Evolutionary conservation across 1,284 basidiomycete species (phyloP).

Genomic region (Cryptococcus sp.): DNA sequence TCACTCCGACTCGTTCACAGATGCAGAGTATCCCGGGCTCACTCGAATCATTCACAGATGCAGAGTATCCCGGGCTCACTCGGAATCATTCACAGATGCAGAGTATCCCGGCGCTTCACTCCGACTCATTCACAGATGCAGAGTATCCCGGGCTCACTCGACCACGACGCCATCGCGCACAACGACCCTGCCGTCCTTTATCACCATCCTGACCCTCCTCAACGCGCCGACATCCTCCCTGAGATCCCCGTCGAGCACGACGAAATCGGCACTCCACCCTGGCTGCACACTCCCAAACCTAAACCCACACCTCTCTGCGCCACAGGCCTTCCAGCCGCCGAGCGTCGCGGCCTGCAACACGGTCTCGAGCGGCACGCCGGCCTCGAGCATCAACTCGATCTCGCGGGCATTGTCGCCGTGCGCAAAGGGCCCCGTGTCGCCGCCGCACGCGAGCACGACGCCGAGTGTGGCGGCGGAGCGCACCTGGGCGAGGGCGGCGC

Average conservation of each 20-base stretch:
- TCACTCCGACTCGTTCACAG: too few species aligned
- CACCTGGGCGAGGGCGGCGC: not conserved
- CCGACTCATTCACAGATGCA: too few species aligned
- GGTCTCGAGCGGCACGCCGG: conserved; percentile 15
- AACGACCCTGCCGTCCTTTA: conserved; percentile 17
- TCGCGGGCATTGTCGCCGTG: conserved; percentile 18
- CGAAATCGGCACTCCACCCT: conserved; percentile 20
- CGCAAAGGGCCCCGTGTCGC: conserved; percentile 15
- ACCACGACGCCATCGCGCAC: conserved; percentile 3
- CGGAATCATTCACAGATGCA: not conserved
- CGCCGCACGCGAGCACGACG: conserved; percentile 14
- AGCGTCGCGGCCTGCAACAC: conserved; percentile 13
- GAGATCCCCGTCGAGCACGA: conserved; percentile 14
- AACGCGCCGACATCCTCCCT: conserved; percentile 10
- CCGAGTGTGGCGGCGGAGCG: conserved; percentile 9
- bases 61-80: too few species aligned
- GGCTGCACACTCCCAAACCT: conserved; percentile 14
- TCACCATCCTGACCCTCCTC: conserved; percentile 11
- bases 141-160: not conserved
- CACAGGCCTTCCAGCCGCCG: conserved; percentile 22
- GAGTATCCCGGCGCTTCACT: too few species aligned
- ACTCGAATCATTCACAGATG: too few species aligned
- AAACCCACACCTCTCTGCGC: conserved; percentile 14
- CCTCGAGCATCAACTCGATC: conserved; percentile 13
- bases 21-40: too few species aligned